phyloP scores from a whole-genome alignment of 2,329 filamentous ascomycete species.

The Exophiala oligosperma region DNA sequence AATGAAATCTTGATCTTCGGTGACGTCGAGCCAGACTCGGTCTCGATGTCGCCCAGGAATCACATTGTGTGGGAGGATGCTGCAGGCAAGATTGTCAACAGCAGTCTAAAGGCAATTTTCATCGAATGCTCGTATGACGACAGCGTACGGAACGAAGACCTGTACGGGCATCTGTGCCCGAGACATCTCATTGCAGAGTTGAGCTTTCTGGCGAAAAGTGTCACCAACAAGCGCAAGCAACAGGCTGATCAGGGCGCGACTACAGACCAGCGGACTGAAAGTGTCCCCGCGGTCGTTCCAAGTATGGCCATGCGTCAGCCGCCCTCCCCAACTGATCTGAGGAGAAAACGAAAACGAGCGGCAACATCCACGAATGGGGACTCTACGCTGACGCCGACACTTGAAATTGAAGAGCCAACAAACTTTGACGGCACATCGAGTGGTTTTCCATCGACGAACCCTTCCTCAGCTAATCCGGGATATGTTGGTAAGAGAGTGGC shows the following conservation, averaged over 20 bases:
- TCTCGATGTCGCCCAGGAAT: conserved; percentile 81
- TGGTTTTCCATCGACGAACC: conserved; percentile 8
- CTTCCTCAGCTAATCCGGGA: conserved; percentile 1
- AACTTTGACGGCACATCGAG: conserved; percentile 6
- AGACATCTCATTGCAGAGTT: conserved; percentile 80
- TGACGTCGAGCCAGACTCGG: conserved; percentile 87
- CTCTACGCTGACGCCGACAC: conserved; percentile 19
- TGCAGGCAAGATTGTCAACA: conserved; percentile 75
- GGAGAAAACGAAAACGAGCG: conserved; percentile 43
- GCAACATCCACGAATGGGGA: conserved; percentile 13
- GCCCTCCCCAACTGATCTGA: conserved; percentile 22
- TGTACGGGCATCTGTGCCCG: conserved; percentile 89
- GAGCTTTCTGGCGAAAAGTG: conserved; percentile 67
- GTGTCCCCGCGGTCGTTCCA: neutral
- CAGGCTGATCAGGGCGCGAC: conserved; percentile 14
- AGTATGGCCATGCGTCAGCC: conserved; percentile 23
- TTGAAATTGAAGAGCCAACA: conserved; percentile 11
- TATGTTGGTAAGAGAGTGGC: conserved; percentile 19
- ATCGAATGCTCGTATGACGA: conserved; percentile 96
- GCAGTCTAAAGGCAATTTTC: conserved; percentile 76
- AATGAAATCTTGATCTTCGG: conserved; percentile 90
- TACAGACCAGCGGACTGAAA: neutral
- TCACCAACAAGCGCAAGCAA: conserved; percentile 49
- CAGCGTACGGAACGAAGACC: conserved; percentile 69
- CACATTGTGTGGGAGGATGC: conserved; percentile 83